These are phyloP conservation scores for Talaromyces wortmannii DNA, from an alignment of 495 filamentous ascomycete species.

Conservation along the genomic window DNA sequence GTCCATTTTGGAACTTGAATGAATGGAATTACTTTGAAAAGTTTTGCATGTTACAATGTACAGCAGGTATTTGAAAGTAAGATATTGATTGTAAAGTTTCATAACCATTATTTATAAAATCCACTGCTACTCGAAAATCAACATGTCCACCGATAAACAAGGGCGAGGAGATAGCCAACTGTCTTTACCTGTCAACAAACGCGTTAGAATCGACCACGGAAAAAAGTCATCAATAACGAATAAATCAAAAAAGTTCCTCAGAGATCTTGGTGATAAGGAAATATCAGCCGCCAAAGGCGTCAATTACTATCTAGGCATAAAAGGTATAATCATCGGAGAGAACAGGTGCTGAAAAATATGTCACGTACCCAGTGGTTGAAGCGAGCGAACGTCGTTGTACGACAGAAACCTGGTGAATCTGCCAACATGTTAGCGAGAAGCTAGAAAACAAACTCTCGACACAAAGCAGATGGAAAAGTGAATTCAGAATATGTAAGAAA, in stretches of 20 bases:
- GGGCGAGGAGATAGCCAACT: too few relatives aligned
- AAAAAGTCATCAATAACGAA: neutral
- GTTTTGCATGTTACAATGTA: too few relatives aligned
- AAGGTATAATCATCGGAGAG: conserved; percentile 65
- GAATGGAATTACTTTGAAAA: too few relatives aligned
- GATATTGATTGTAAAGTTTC: too few relatives aligned
- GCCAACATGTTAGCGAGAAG: neutral
- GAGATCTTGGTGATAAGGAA: conserved; percentile 77
- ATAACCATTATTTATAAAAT: too few relatives aligned
- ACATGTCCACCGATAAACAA: too few relatives aligned
- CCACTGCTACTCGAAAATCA: too few relatives aligned
- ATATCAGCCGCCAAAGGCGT: conserved; percentile 62
- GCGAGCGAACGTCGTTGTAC: neutral
- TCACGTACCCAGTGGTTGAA: conserved; percentile 12
- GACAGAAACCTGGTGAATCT: neutral
- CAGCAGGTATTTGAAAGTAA: too few relatives aligned
- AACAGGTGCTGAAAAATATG: conserved; percentile 5
- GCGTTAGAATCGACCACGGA: neutral
- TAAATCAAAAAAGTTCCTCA: conserved; percentile 43
- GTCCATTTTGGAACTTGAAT: too few relatives aligned
- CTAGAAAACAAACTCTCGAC: conserved; percentile 2
- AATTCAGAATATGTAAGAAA: conserved; percentile 97
- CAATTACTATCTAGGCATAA: conserved; percentile 84
- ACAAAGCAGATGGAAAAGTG: conserved; percentile 8
- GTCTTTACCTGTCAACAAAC: neutral